Base-by-base conservation (phyloP, 108 stramenopile genomes). In the Cyclotella cryptica region DNA sequence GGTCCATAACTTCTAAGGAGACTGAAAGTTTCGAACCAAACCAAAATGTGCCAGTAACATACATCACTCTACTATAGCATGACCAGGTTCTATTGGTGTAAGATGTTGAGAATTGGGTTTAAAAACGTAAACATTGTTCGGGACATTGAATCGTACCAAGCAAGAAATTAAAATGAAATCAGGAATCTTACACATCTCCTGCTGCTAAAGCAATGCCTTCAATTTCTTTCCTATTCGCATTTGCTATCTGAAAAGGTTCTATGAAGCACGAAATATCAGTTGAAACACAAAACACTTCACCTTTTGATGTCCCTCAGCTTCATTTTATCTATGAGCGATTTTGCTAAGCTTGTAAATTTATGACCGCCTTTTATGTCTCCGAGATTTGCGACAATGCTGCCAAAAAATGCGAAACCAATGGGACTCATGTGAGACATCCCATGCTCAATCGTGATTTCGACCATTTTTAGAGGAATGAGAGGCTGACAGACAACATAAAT, bases 261-360 rank as follows among this genome's bases (percentile, higher is more conserved):
- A 59, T n/a, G 41, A 21, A 67, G 47, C 26, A 4, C 28, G 27
- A 19, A 27, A 51, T 46, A 8, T 72, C 17, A 18, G 40, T 18
- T 14, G 71, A 11, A 46, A 46, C 22, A 24, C 26, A 39, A 41
- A 69, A 57, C 4, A 68, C 39, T 18, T 57, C 43, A n/a, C 67
- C 74, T n/a, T 26, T 21, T 43, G 0, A 42, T 17, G 13, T 57
- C 66, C 10, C 39, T 30, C 19, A 40, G 45, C 15, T 15, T 22
- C 14, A 39, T 15, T 54, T 13, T 28, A 17, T 67, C 35, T 14
- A 75, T 12, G 15, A 75, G 67, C 7, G 46, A 28, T 39, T 43
- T 55, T 44, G 74, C 74, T n/a, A 75, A 10, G 2, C 13, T 41
- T 51, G 40, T 51, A 54, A 42, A 75, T 17, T 55, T 66, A 28